Conservation (phyloP, 2,329 filamentous ascomycete species). For the Verticillium albo-atrum region DNA sequence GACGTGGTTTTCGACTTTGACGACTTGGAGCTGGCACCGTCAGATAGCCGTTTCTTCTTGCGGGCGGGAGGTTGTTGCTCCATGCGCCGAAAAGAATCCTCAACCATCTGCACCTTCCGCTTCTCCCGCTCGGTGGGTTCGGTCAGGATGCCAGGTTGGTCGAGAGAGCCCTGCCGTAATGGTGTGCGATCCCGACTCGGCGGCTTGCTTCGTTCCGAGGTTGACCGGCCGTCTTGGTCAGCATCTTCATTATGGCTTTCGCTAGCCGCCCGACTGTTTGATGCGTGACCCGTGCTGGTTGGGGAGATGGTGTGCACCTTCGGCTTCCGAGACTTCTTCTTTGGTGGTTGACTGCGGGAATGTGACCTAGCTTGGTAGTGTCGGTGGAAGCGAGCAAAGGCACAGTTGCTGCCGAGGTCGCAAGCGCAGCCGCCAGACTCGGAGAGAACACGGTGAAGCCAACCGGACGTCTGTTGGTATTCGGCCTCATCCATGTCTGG, state of each 20-base stretch:
- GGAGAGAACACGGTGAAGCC: slow-evolving; percentile 66
- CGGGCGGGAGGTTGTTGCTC: slow-evolving; percentile 51
- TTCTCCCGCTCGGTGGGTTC: slow-evolving; percentile 64
- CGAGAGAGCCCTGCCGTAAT: slow-evolving; percentile 53
- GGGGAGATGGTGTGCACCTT: slow-evolving; percentile 55
- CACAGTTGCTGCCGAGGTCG: slow-evolving; percentile 57
- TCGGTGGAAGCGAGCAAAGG: slow-evolving; percentile 59
- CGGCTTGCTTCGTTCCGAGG: slow-evolving; percentile 56
- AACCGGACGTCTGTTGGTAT: slow-evolving; percentile 55
- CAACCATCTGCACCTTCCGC: slow-evolving; percentile 61
- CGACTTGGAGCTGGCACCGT: slow-evolving; percentile 37
- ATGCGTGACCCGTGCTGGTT: slow-evolving; percentile 57
- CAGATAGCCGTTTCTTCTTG: slow-evolving; percentile 60
- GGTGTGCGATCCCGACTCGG: slow-evolving; percentile 64
- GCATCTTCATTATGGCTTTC: slow-evolving; percentile 54
- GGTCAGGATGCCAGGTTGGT: slow-evolving; percentile 56
- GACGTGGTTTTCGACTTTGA: slow-evolving; percentile 20
- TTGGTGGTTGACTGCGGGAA: slow-evolving; percentile 27
- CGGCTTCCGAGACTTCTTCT: slow-evolving; percentile 51
- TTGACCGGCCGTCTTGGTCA: slow-evolving; percentile 48
- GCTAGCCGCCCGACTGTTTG: slow-evolving; percentile 60
- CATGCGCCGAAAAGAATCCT: slow-evolving; percentile 59
- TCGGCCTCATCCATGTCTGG: slow-evolving; percentile 55
- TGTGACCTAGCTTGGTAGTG: slow-evolving; percentile 48
- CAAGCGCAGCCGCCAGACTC: slow-evolving; percentile 80